Base-by-base conservation (phyloP, 495 filamentous ascomycete species). In the Amorphotheca resinae region DNA sequence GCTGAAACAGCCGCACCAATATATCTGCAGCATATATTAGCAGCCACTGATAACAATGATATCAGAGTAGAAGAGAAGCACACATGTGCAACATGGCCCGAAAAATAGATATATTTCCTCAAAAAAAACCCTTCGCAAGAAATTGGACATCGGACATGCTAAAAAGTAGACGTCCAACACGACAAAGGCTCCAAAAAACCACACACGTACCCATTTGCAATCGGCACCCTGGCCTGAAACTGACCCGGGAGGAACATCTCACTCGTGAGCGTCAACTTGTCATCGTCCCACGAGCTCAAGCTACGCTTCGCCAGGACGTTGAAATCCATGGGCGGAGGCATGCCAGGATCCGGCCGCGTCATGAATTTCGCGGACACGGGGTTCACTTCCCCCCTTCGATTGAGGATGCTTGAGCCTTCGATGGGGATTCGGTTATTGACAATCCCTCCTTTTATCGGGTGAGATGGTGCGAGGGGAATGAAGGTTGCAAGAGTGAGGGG, bases 211-310 rank as follows among this genome's bases (percentile, higher is more conserved):
- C 66, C 66, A 53, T 70, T 84, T 5, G 76, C 73, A 3, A 82
- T 60, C 9, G 69, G 69, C 33, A 76, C 64, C 25, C 77, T 74
- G 0, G 71, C 63, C 49, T 80, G 69, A 56, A 70, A 82, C 34
- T 69, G 66, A 18, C 77, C 77, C 49, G 69, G 74, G 36, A 74
- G 65, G 1, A 76, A 56, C 16, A 53, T 61, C 11, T 64, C 72
- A 4, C 73, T 78, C 1, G 60, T 65, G 0, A 84, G 56, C 5
- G 59, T 45, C 79, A 78, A 80, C 33, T 73, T 66, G 30, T 69
- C 67, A 26, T 79, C 65, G 42, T 81, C 70, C 76, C 77, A 84
- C 5, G 66, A n/a, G 16, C 22, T 30, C 7, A 45, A 30, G 12
- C 22, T 18, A 3, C 38, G 15, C 11, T 45, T 37, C 20, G 18